Base-by-base conservation (phyloP, 768 basidiomycete genomes). In the Dictyophora rubrovolvata region DNA sequence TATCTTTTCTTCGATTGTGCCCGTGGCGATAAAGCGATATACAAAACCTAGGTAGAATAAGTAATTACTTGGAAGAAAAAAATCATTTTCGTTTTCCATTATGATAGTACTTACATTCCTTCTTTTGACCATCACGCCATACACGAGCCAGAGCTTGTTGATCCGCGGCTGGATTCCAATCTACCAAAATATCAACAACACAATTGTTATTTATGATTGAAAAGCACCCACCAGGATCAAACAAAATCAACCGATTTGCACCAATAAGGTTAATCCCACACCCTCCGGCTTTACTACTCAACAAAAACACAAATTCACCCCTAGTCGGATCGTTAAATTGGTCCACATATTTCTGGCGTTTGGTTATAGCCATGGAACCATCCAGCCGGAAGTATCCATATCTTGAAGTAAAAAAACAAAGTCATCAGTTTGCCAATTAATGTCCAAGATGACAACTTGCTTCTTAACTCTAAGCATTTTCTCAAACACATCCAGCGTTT, bases 41-140 rank as follows among this genome's bases (percentile, higher is more conserved):
- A 98, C 95, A 65, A 99, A 99, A 67, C 93, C 92, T 95, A 47
- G 16, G 48, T 20, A 20, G n/a, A 7, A 22, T 52, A 16, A 33
- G 49, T 21, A 1, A 34, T 3, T 16, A 8, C 3, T 18, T 18
- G 11, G 16, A n/a, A 18, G 21, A 51, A 37, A 34, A n/a, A 28
- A 28, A 3, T 28, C 7, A 28, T 28, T 3, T 28, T 28, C 7
- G 2, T 28, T 28, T 23, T 35, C n/a, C n/a, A n/a, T 46, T 49
- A 17, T 35, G 36, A 52, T 14, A 5, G 16, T 22, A 68, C 88
- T 55, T 67, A 93, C 95, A 99, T 73, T 96, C 94, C 81, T 98
- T 98, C 83, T 96, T 99, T 71, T 98, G 95, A 0, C 95, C 95
- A 67, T 99, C 95, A 74, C 95, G 89, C 95, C 95, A 99, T 9